Evolutionary conservation across 2,329 filamentous ascomycete genomes (phyloP).

Genomic region (Alternaria longipes): DNA sequence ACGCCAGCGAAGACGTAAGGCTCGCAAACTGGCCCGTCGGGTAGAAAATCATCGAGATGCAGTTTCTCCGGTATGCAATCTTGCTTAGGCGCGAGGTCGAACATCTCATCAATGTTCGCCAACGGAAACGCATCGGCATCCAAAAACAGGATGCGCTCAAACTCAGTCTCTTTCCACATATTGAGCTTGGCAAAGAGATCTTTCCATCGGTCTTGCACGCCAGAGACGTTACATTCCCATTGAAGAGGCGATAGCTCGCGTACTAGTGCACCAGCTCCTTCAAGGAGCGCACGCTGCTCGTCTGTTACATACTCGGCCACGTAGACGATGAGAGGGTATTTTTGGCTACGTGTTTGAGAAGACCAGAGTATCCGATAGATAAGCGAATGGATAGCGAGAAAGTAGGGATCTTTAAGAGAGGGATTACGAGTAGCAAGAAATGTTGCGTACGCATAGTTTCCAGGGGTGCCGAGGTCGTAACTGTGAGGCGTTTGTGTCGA

Average conservation of each 20-base stretch:
- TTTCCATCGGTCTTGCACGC: slow-evolving; percentile 40
- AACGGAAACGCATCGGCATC: slow-evolving; percentile 49
- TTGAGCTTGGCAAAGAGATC: slow-evolving; percentile 50
- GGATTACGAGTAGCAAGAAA: slow-evolving; percentile 45
- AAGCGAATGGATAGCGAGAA: slow-evolving; percentile 45
- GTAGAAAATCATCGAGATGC: slow-evolving; percentile 34
- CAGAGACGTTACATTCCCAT: slow-evolving; percentile 38
- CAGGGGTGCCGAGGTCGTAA: slow-evolving; percentile 27
- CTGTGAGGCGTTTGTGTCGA: slow-evolving; percentile 35
- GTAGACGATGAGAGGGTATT: slow-evolving; percentile 45
- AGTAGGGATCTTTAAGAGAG: slow-evolving; percentile 48
- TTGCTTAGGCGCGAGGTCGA: slow-evolving; percentile 33
- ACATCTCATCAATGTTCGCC: slow-evolving; percentile 41
- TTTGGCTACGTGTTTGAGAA: slow-evolving; percentile 33
- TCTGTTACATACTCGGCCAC: slow-evolving; percentile 45
- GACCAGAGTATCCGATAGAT: slow-evolving; percentile 48
- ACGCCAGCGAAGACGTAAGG: slow-evolving; percentile 43
- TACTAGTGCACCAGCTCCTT: slow-evolving; percentile 45
- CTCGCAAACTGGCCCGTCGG: slow-evolving; percentile 38
- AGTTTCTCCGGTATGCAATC: slow-evolving; percentile 35
- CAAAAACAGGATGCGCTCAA: slow-evolving; percentile 43
- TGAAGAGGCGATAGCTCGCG: slow-evolving; percentile 41
- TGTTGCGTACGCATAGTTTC: slow-evolving; percentile 42
- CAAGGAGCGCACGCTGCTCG: slow-evolving; percentile 42
- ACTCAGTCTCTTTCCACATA: slow-evolving; percentile 48